phyloP scores from a whole-genome alignment of 345 rosid species.

The Conringia planisiliqua region DNA sequence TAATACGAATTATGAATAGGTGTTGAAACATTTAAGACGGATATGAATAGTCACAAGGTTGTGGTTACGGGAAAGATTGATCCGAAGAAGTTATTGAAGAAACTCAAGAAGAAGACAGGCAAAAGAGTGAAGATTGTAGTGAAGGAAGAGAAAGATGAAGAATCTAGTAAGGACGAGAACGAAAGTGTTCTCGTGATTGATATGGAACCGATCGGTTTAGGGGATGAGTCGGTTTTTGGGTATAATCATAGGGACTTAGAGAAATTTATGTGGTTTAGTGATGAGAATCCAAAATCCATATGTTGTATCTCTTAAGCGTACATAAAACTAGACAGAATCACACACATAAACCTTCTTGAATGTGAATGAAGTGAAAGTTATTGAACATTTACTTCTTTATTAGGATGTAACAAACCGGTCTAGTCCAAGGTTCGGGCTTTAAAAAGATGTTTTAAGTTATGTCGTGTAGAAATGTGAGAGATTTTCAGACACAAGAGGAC shows the following conservation, averaged over 20 bases:
- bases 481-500: background rate
- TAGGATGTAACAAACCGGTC: background rate
- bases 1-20: conserved; percentile 35
- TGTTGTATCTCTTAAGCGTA: conserved; percentile 26
- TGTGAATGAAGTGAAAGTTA: background rate
- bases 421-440: background rate
- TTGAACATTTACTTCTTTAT: background rate
- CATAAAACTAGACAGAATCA: background rate
- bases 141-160: conserved; percentile 30
- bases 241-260: background rate
- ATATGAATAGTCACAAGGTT: conserved; percentile 62
- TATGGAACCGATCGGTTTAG: conserved; percentile 12
- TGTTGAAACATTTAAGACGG: conserved; percentile 62
- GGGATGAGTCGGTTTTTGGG: conserved; percentile 8
- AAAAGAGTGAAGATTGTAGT: conserved; percentile 51
- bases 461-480: background rate
- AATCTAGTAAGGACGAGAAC: background rate
- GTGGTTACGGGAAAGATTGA: conserved; percentile 54
- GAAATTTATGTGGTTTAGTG: conserved; percentile 29
- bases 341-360: background rate
- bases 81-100: conserved; percentile 59
- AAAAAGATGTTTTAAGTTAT: background rate
- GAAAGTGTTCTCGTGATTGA: conserved; percentile 21
- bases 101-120: conserved; percentile 64
- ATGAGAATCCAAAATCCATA: conserved; percentile 29